These are phyloP conservation scores for Aaosphaeria pasadenensis DNA, from an alignment of 2,329 filamentous ascomycete species.

Conservation along the genomic window DNA sequence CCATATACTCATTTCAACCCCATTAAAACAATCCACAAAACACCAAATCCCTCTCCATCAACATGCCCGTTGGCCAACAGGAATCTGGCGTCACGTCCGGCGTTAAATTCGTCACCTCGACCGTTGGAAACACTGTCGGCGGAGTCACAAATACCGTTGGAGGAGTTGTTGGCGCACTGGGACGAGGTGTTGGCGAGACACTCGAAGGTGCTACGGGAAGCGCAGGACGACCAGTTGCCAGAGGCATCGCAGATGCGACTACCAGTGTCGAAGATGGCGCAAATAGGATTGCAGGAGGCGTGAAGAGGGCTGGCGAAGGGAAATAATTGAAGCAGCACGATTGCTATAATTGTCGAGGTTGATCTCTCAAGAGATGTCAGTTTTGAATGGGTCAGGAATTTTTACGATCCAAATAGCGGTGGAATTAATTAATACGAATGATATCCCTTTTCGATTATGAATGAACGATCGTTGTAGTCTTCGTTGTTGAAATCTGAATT, in stretches of 20 bases:
- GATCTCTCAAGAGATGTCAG: not conserved
- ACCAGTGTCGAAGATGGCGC: conserved; percentile 46
- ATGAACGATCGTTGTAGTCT: too few species aligned
- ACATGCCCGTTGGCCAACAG: conserved; percentile 35
- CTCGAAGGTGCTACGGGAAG: conserved; percentile 46
- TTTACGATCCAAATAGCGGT: not conserved
- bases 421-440: too few species aligned
- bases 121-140: conserved; percentile 54
- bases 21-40: not conserved
- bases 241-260: conserved; percentile 41
- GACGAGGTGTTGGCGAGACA: conserved; percentile 45
- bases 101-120: conserved; percentile 55
- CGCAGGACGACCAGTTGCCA: conserved; percentile 40
- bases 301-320: conserved; percentile 47
- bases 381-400: not conserved
- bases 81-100: conserved; percentile 49
- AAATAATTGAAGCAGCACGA: conserved; percentile 26
- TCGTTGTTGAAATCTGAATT: too few species aligned
- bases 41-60: conserved; percentile 1
- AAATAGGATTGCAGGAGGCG: conserved; percentile 42
- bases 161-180: conserved; percentile 49
- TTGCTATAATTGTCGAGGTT: too few species aligned
- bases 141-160: conserved; percentile 53
- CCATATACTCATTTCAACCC: not conserved
- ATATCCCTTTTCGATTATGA: too few species aligned